Evolutionary conservation across 1,284 basidiomycete genomes (phyloP).

Genomic region (Cryptococcus hybrid): DNA sequence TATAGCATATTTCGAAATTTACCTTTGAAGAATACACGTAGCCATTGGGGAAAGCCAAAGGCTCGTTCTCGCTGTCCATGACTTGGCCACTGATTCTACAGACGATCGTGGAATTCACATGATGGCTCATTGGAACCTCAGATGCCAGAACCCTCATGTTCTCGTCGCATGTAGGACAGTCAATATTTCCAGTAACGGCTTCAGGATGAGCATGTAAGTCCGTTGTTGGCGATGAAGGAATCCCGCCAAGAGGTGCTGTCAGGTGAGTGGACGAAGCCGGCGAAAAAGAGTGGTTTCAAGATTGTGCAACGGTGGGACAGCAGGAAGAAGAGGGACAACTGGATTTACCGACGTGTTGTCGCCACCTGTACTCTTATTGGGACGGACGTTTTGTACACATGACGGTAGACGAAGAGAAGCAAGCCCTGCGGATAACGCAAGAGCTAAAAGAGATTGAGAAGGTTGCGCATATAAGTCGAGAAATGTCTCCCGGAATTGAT

Average conservation of each 20-base stretch:
- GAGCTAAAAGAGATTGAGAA: constrained; percentile 76
- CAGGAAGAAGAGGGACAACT: constrained; percentile 28
- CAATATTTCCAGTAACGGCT: constrained; percentile 64
- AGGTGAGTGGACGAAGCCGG: constrained; percentile 11
- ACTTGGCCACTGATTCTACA: constrained; percentile 86
- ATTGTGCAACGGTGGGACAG: constrained; percentile 35
- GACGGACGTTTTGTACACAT: constrained; percentile 53
- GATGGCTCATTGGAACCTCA: constrained; percentile 90
- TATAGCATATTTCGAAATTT: constrained; percentile 31
- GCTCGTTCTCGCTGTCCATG: constrained; percentile 91
- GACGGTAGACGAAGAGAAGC: constrained; percentile 80
- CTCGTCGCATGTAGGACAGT: constrained; percentile 86
- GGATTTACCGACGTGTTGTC: background rate
- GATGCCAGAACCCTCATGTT: constrained; percentile 72
- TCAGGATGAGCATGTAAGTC: constrained; percentile 35
- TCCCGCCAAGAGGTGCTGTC: constrained; percentile 15
- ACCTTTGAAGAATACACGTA: constrained; percentile 91
- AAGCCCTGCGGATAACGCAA: constrained; percentile 84
- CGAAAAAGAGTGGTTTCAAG: constrained; percentile 16
- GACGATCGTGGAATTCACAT: constrained; percentile 92
- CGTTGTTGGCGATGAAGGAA: constrained; percentile 1
- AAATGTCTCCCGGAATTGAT: constrained; percentile 77
- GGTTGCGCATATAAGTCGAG: constrained; percentile 82
- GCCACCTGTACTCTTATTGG: background rate
- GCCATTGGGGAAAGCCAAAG: constrained; percentile 87